Base-by-base conservation (phyloP, 2,329 filamentous ascomycete species). In the Aspergillus aculeatus region DNA sequence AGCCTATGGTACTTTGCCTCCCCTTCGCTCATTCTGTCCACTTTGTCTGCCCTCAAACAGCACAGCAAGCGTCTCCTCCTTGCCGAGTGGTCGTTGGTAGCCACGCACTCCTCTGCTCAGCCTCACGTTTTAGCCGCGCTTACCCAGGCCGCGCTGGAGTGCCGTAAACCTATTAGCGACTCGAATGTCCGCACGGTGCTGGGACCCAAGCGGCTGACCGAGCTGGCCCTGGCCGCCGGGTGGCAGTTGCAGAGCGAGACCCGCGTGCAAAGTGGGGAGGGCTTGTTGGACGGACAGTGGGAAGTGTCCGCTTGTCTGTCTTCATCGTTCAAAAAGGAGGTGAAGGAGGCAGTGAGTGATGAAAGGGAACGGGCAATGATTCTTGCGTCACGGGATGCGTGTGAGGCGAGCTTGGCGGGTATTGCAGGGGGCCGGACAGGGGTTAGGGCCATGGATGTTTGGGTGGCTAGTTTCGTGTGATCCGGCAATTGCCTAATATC, bases 1-100 rank as follows among this genome's bases (percentile, higher is more conserved):
- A 80, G 76, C 63, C 74, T 83, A 29, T 86, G 81, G 80, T 86
- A 86, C 67, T 85, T 86, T 64, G 64, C 73, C 16, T 75, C 75
- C 1, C 75, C 75, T 0, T 62, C 65, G 0, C 63, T 72, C 11
- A 70, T 83, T 3, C 60, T 68, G 0, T 60, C 63, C 2, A 76
- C 79, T n/a, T 71, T 83, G 5, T 5, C 60, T 0, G 70, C 73
- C n/a, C 65, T 80, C 29, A 70, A 74, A 69, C 19, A 70, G 66
- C 23, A 68, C 67, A 14, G 68, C 32, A 54, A 58, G 32, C 61
- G 61, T 10, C 61, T 84, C 3, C 75, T 75, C 35, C 62, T 83
- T 5, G 81, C 81, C 12, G 81, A 83, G 67, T 83, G 79, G 72
- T 75, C 76, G 1, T 66, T 84, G 26, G 65, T 69, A 7, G 77